Evolutionary conservation across 805 yeast genomes (phyloP).

Genomic region (Saccharomycopsis oosterbeekiorum): DNA sequence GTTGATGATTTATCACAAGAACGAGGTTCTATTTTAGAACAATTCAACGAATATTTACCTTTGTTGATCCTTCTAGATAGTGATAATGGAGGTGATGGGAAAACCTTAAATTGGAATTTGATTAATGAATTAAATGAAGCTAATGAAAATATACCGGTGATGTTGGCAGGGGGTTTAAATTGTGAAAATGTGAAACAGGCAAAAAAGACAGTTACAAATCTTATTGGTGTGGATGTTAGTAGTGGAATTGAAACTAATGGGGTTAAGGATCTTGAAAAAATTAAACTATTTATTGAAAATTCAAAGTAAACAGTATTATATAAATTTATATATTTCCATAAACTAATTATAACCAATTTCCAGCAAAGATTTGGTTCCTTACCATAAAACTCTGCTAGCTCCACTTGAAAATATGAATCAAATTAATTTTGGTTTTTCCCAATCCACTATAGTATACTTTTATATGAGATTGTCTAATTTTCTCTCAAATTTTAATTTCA

Average conservation of each 20-base stretch:
- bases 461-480: no score
- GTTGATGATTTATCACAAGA: conserved; percentile 42
- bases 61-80: conserved; percentile 67
- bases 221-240: conserved; percentile 88
- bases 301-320: no score
- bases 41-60: conserved; percentile 22
- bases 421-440: no score
- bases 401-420: no score
- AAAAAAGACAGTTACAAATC: conserved; percentile 35
- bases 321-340: no score
- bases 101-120: conserved; percentile 60
- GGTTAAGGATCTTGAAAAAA: conserved; percentile 56
- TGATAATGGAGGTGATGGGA: conserved; percentile 89
- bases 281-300: conserved; percentile 40
- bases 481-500: no score
- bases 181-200: conserved; percentile 65
- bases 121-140: conserved; percentile 30
- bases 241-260: conserved; percentile 89
- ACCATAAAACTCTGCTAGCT: no score
- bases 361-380: no score
- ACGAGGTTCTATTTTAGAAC: background rate
- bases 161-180: conserved; percentile 85
- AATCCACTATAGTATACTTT: no score
- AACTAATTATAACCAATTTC: no score
- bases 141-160: conserved; percentile 29